Evolutionary conservation across 192 early-diverging fungal species (phyloP), one percentile per base, ranked within the genome.

Genomic region (Podila epigama): DNA sequence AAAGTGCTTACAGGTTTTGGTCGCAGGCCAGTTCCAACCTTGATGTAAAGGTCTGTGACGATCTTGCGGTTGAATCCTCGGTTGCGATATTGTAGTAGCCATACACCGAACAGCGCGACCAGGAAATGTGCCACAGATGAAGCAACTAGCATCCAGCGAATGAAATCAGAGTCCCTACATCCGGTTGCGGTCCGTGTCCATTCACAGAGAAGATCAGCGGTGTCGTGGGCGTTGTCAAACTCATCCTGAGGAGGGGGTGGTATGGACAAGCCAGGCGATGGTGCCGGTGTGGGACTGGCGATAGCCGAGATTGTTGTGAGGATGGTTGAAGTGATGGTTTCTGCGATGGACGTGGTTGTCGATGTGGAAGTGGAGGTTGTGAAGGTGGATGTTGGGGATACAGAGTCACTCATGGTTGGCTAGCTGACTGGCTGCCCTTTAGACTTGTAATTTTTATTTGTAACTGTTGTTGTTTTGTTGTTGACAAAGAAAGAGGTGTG

Each of bases 1-100:
- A 39, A n/a, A 41, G 0, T 12, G 27, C 66, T 77, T 77, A 77
- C 73, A 53, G 73, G 73, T 39, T 68, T 77, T 5, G 73, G 73
- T 22, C 66, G 42, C 9, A 77, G 35, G 2, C 73, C 73, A 31
- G 73, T 77, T 54, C 73, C 73, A 25, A 77, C 66, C 54, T 64
- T 64, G 11, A 27, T 59, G 22, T 63, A 77, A 11, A 77, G 59
- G 10, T 64, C 73, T 51, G 73, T 68, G 3, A 77, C 33, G 36
- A 77, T 64, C 56, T 58, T 68, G 10, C 22, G 51, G 50, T 77
- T 77, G 27, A 77, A 64, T 0, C 73, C 73, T n/a, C 66, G 41
- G 33, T 77, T 77, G 11, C 73, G 51, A 56, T 77, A 77, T 4
- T 33, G 11, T 3, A 77, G 61, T 28, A 77, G n/a, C 73, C 73